Conservation (phyloP, 305 asterid species). For the Solanum chacoense region DNA sequence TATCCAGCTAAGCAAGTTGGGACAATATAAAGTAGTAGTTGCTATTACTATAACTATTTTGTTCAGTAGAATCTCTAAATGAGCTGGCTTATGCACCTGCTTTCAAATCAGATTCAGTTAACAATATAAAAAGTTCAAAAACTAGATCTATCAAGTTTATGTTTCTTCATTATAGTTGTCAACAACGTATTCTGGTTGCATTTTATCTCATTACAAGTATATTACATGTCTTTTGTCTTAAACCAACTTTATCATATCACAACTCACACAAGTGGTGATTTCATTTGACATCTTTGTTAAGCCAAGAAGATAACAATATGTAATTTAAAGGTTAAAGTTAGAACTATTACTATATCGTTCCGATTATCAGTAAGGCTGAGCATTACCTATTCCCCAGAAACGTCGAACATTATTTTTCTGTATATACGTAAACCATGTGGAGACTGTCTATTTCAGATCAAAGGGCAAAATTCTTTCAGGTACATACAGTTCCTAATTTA, state of each 20-base stretch:
- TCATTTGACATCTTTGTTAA: neutral
- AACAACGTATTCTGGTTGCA: neutral
- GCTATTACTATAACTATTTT: neutral
- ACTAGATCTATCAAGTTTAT: neutral
- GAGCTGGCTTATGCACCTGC: neutral
- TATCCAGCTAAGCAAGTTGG: neutral
- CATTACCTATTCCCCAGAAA: neutral
- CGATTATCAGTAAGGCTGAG: neutral
- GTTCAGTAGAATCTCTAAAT: neutral
- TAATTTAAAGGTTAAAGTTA: neutral
- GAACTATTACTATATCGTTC: neutral
- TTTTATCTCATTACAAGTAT: neutral
- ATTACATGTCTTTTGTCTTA: neutral
- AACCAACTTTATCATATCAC: neutral
- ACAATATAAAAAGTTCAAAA: neutral
- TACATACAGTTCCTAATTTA: neutral
- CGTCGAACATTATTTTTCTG: neutral
- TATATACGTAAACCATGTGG: neutral
- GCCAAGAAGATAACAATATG: neutral
- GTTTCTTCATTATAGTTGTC: neutral
- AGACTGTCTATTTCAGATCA: neutral
- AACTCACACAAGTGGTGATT: neutral
- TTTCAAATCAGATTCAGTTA: neutral
- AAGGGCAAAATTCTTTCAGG: neutral
- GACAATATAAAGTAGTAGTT: neutral